Conservation (phyloP, 371 early-diverging fungal species). For the Apophysomyces elegans region DNA sequence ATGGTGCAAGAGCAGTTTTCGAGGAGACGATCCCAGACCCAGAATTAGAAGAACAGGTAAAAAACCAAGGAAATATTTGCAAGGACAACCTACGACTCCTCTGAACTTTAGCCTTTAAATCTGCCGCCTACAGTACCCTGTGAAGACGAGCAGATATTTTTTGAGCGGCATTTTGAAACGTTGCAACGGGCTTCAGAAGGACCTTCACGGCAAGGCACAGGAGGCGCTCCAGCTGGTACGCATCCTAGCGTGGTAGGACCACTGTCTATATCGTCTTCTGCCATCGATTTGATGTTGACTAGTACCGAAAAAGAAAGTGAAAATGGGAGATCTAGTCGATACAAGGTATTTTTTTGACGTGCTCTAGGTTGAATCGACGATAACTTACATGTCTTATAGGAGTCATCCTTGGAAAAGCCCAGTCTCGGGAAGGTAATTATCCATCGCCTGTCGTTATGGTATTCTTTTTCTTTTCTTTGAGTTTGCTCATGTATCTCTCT, state of each 20-base stretch:
- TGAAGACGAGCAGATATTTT: slow-evolving; percentile 88
- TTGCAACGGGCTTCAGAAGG: slow-evolving; percentile 54
- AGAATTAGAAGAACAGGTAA: slow-evolving; percentile 46
- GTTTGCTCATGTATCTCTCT: no score
- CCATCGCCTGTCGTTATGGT: no score
- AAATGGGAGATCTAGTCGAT: slow-evolving; percentile 12
- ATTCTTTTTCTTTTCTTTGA: no score
- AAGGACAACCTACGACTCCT: neutral
- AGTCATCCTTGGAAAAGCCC: slow-evolving; percentile 12
- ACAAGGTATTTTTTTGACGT: slow-evolving; percentile 11
- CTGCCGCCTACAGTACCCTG: slow-evolving; percentile 59
- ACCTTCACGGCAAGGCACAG: slow-evolving; percentile 29
- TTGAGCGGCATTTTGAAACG: slow-evolving; percentile 76
- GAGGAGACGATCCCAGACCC: slow-evolving; percentile 50
- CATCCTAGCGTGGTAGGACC: slow-evolving; percentile 47
- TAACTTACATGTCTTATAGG: slow-evolving; percentile 6
- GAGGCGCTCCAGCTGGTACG: slow-evolving; percentile 20
- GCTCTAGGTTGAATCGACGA: neutral
- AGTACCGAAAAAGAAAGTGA: slow-evolving; percentile 22
- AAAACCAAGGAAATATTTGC: slow-evolving; percentile 9
- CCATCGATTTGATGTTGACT: slow-evolving; percentile 28
- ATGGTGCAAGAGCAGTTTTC: slow-evolving; percentile 45
- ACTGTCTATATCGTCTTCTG: slow-evolving; percentile 29
- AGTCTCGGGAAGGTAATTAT: slow-evolving; percentile 13
- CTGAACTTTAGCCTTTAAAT: slow-evolving; percentile 34